Evolutionary conservation across 768 basidiomycete species (phyloP).

Genomic region (Russula griseocarnosa): DNA sequence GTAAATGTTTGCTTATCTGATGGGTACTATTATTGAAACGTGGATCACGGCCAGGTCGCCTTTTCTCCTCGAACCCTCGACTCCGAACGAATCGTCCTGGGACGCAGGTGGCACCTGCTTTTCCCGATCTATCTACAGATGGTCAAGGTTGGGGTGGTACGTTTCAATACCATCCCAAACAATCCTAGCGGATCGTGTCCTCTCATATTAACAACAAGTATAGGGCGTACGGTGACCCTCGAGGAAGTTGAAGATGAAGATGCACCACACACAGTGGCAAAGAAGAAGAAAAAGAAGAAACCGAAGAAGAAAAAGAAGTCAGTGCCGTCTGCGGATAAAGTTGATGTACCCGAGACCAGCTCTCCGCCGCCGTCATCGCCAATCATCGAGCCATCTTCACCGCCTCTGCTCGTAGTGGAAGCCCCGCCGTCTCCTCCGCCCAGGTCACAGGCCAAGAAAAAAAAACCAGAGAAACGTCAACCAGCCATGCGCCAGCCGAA

Average conservation of each 20-base stretch:
- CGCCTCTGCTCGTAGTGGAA: not conserved
- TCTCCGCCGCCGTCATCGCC: constrained; percentile 29
- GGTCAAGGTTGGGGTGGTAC: constrained; percentile 1
- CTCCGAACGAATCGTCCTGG: constrained; percentile 18
- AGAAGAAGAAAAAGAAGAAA: constrained; percentile 76
- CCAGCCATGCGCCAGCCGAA: constrained; percentile 21
- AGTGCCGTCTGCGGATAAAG: constrained; percentile 30
- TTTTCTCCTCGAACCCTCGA: constrained; percentile 43
- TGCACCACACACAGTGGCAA: constrained; percentile 37
- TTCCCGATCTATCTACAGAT: not conserved
- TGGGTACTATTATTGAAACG: not conserved
- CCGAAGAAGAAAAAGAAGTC: constrained; percentile 62
- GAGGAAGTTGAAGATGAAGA: constrained; percentile 77
- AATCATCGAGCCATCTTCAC: constrained; percentile 10
- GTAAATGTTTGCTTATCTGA: constrained; percentile 35
- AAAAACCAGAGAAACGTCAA: constrained; percentile 16
- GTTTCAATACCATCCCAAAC: not conserved
- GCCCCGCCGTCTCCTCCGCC: not conserved
- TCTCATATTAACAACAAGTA: constrained; percentile 20
- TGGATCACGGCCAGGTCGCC: constrained; percentile 47
- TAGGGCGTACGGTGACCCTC: constrained; percentile 49
- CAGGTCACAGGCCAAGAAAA: constrained; percentile 14
- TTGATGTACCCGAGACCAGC: constrained; percentile 27
- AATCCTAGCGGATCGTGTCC: not conserved
- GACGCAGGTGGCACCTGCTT: not conserved